These are phyloP conservation scores for Penicillium nucicola DNA, from an alignment of 495 filamentous ascomycete genomes.

Conservation along the genomic window DNA sequence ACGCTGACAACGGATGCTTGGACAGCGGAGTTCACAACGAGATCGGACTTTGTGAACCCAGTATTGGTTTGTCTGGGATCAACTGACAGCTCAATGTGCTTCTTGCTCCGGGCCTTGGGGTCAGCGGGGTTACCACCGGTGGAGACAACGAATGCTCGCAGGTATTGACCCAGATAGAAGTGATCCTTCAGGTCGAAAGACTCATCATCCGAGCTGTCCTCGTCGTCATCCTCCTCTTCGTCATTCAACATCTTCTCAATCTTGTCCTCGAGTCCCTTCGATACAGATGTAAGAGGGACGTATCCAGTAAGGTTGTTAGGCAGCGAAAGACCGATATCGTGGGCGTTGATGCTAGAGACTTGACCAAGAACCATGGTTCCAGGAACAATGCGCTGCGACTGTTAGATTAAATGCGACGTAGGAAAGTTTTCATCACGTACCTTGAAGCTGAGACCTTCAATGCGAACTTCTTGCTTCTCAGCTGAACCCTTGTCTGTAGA, in stretches of 20 bases:
- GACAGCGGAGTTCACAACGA: slow-evolving; percentile 68
- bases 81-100: slow-evolving; percentile 79
- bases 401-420: slow-evolving; percentile 31
- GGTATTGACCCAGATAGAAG: slow-evolving; percentile 83
- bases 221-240: slow-evolving; percentile 51
- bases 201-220: slow-evolving; percentile 52
- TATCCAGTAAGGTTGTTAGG: slow-evolving; percentile 92
- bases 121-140: slow-evolving; percentile 55
- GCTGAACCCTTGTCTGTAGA: slow-evolving; percentile 37
- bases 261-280: slow-evolving; percentile 63
- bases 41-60: slow-evolving; percentile 63
- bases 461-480: slow-evolving; percentile 59
- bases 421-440: slow-evolving; percentile 37
- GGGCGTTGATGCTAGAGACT: slow-evolving; percentile 72
- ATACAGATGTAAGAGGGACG: slow-evolving; percentile 86
- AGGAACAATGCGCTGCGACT: slow-evolving; percentile 65
- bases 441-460: slow-evolving; percentile 89
- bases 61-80: slow-evolving; percentile 72
- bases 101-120: slow-evolving; percentile 62
- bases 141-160: slow-evolving; percentile 80
- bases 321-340: slow-evolving; percentile 75
- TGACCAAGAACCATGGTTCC: slow-evolving; percentile 87
- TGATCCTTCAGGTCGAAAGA: slow-evolving; percentile 66
- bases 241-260: slow-evolving; percentile 62
- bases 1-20: slow-evolving; percentile 87